These are phyloP conservation scores for Venturia carpophila DNA, from an alignment of 2,329 filamentous ascomycete species.

Conservation along the genomic window DNA sequence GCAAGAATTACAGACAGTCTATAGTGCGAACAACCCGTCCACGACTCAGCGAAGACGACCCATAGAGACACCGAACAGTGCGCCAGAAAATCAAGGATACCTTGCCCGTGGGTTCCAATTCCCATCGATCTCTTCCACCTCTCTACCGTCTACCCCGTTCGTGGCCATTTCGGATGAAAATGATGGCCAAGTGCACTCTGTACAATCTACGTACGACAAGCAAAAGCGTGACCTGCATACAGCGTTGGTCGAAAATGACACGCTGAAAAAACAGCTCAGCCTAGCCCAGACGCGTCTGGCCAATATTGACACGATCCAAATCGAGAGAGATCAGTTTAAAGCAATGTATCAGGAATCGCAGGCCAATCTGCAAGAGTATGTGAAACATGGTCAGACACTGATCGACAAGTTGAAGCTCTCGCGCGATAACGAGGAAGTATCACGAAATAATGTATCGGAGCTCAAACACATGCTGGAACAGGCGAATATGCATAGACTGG, in stretches of 20 bases:
- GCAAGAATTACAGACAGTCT: conserved; percentile 14
- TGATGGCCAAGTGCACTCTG: neutral
- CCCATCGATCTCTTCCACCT: neutral
- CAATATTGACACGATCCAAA: conserved; percentile 14
- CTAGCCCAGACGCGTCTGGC: conserved; percentile 10
- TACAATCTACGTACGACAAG: conserved; percentile 7
- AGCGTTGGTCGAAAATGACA: conserved; percentile 16
- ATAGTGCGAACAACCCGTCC: neutral
- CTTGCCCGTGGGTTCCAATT: neutral
- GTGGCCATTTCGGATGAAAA: conserved; percentile 2
- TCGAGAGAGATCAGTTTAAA: conserved; percentile 15
- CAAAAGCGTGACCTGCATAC: conserved; percentile 5
- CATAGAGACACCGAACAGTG: conserved; percentile 6
- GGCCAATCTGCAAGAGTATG: conserved; percentile 1
- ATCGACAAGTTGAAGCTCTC: conserved; percentile 13
- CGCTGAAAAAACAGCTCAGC: conserved; percentile 15
- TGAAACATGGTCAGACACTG: conserved; percentile 8
- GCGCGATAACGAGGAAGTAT: conserved; percentile 15
- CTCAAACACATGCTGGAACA: conserved; percentile 13
- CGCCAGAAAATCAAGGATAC: conserved; percentile 9
- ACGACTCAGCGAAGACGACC: neutral
- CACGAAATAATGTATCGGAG: conserved; percentile 12
- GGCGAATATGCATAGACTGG: conserved; percentile 34
- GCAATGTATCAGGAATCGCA: conserved; percentile 4
- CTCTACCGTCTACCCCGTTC: neutral